Evolutionary conservation across 148 eudicot species (phyloP), one percentile per base, ranked within the genome.

Genomic region (Oxyria digyna): DNA sequence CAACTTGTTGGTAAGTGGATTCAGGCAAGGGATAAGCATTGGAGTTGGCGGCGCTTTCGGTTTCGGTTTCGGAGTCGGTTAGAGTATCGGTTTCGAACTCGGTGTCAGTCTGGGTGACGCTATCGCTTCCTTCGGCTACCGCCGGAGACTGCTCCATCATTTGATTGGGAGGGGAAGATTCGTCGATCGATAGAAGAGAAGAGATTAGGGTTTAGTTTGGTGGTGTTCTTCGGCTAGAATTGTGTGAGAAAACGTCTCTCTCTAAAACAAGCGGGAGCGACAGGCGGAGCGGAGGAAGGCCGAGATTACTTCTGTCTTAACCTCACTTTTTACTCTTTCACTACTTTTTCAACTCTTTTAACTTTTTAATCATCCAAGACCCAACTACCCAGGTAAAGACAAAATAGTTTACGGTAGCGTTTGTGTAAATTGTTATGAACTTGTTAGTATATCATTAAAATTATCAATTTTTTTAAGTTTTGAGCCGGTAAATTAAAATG

Each of bases 311-410:
- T 29, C 18, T 14, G 37, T 29, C 37, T 13, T 9, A 59, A 29
- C 4, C 65, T 59, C 9, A 29, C 18, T 31, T 31, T 29, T 31
- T n/a, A 24, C 63, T 52, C 27, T 57, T 57, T 57, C n/a, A 59
- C 65, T 59, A 18, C 65, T 59, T 29, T 59, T 82, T n/a, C n/a
- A 88, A 77, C 89, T 62, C 74, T 88, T 38, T 38, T 38, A 7
- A 5, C 9, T 38, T 38, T 38, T 38, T n/a, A n/a, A n/a, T n/a
- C n/a, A n/a, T n/a, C n/a, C n/a, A n/a, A n/a, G n/a, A n/a, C n/a
- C n/a, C n/a, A n/a, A n/a, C n/a, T n/a, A n/a, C n/a, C n/a, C n/a
- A n/a, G n/a, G n/a, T n/a, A n/a, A n/a, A n/a, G n/a, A n/a, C n/a
- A n/a, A n/a, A n/a, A n/a, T n/a, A n/a, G n/a, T n/a, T n/a, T n/a